Conservation (phyloP, 2,329 filamentous ascomycete genomes). For the Phaeosphaeria sp. region DNA sequence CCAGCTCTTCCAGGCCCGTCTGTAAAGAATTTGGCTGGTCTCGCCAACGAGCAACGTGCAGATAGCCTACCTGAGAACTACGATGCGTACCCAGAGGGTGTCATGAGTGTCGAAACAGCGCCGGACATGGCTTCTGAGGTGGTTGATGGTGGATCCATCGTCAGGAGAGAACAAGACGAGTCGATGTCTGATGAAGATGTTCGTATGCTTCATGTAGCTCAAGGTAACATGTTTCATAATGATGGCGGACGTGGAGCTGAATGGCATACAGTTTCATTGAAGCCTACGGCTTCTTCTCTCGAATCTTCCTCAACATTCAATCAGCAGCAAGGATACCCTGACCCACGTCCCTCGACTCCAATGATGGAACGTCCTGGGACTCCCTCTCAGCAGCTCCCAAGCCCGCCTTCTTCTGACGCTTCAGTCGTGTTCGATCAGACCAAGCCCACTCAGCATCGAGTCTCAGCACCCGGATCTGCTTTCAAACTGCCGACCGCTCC, state of each 20-base stretch:
- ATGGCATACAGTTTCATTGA: neutral
- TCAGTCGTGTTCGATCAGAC: neutral
- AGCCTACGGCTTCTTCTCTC: neutral
- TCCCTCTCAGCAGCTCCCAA: neutral
- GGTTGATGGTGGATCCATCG: neutral
- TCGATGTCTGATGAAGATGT: neutral
- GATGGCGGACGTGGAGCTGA: neutral
- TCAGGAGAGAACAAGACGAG: neutral
- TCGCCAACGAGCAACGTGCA: neutral
- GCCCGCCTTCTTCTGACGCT: neutral
- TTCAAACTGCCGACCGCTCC: constrained; percentile 19
- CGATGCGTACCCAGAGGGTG: neutral
- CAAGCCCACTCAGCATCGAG: neutral
- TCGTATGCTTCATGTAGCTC: neutral
- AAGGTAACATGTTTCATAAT: neutral
- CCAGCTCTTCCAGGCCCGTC: neutral
- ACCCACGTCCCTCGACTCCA: neutral
- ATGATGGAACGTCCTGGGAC: neutral
- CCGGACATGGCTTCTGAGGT: neutral
- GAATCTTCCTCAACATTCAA: neutral
- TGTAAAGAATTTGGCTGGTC: neutral
- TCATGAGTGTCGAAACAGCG: neutral
- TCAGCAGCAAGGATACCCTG: neutral
- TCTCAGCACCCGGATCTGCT: neutral
- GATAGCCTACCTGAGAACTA: neutral